Evolutionary conservation across 75 land plant genomes (phyloP).

Genomic region (Gnetum montanum): DNA sequence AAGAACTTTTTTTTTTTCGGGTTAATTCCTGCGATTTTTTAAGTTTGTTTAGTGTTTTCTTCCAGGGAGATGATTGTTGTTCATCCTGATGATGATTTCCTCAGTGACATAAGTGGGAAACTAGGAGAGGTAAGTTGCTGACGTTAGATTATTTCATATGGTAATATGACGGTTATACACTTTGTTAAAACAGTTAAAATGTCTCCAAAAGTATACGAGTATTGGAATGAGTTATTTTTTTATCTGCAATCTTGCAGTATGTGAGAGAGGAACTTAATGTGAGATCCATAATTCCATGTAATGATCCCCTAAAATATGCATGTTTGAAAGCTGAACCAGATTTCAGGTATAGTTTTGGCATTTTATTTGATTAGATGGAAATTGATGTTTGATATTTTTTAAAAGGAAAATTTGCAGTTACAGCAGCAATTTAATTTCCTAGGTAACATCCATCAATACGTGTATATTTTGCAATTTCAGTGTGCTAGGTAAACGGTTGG

Average conservation of each 20-base stretch:
- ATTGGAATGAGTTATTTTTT: no score
- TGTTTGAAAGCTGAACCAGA: conserved; percentile 87
- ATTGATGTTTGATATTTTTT: no score
- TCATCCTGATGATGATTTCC: conserved; percentile 82
- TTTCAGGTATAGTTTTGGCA: conserved; percentile 49
- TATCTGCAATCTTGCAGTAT: conserved; percentile 34
- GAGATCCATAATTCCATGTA: conserved; percentile 57
- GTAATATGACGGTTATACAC: no score
- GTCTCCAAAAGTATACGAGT: no score
- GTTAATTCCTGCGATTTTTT: neutral
- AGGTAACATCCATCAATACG: no score
- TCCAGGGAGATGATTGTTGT: conserved; percentile 92
- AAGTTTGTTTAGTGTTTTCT: neutral
- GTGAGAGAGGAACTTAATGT: conserved; percentile 91
- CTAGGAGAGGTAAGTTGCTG: conserved; percentile 76
- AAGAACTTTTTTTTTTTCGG: neutral
- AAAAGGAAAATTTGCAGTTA: no score
- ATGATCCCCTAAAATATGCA: conserved; percentile 77
- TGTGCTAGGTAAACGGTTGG: conserved; percentile 77
- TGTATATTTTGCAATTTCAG: conserved; percentile 23
- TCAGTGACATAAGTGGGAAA: conserved; percentile 80
- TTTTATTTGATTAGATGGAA: no score
- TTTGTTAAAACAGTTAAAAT: no score
- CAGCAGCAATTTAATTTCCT: no score
- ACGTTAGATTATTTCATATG: no score